A percentile compares a stretch with the other conserved stretches of the same genome.
Conservation (phyloP, 352 stramenopile genomes). For the Phytophthora multivora region DNA sequence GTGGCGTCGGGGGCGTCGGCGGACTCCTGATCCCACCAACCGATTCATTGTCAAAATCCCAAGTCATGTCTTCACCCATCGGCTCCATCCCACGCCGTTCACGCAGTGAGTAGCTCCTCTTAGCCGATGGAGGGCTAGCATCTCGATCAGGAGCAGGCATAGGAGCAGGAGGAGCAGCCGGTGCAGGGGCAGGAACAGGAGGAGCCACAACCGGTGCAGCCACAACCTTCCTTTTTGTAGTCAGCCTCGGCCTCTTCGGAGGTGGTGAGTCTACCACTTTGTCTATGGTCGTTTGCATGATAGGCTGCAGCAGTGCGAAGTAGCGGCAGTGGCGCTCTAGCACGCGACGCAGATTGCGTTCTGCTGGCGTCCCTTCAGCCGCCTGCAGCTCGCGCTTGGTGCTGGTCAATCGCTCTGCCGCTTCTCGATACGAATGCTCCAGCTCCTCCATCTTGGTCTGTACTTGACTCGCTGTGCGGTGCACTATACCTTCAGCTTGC, state of each 20-base stretch:
- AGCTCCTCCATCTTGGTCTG: conserved; percentile 37
- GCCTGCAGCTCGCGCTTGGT: conserved; percentile 25
- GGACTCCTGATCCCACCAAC: conserved; percentile 12
- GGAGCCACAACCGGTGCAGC: neutral
- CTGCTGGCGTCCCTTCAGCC: conserved; percentile 26
- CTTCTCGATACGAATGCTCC: conserved; percentile 39
- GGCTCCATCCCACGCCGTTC: conserved; percentile 9
- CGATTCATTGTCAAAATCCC: conserved; percentile 29
- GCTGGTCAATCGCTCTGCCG: conserved; percentile 27
- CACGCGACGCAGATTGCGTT: conserved; percentile 28
- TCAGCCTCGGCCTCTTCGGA: conserved; percentile 36
- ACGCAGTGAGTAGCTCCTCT: conserved; percentile 8
- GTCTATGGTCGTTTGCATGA: conserved; percentile 32
- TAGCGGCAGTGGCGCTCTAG: conserved; percentile 38
- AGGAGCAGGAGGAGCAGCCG: conserved; percentile 2
- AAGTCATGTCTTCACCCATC: conserved; percentile 13
- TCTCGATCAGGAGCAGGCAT: conserved; percentile 12
- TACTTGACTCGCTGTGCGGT: conserved; percentile 32
- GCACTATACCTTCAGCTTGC: conserved; percentile 26
- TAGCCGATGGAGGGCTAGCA: conserved; percentile 15
- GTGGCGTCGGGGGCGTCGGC: conserved; percentile 24
- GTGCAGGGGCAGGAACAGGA: conserved; percentile 6
- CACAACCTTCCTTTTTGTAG: conserved; percentile 26
- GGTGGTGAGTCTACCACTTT: conserved; percentile 6
- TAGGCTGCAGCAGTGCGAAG: conserved; percentile 38